These are phyloP conservation scores for Metarhizium anisopliae DNA, from an alignment of 2,329 filamentous ascomycete species.

Conservation along the genomic window DNA sequence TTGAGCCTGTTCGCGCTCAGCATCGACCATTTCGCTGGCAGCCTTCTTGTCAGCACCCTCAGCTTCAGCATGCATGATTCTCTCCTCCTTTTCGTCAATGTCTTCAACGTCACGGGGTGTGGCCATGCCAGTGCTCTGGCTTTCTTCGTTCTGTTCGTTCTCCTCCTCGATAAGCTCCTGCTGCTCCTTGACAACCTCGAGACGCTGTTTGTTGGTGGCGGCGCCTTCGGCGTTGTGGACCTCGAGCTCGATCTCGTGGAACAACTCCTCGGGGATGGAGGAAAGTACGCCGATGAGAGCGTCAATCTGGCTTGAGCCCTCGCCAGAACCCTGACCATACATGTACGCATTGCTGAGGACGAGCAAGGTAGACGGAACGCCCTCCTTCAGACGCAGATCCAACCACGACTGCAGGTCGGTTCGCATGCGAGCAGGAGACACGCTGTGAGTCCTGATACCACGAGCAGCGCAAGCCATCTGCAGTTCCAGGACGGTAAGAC, in stretches of 20 bases:
- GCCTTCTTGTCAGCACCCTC: conserved; percentile 38
- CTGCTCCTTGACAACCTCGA: conserved; percentile 97
- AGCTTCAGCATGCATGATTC: conserved; percentile 42
- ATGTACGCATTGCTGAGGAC: conserved; percentile 97
- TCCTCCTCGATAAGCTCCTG: conserved; percentile 97
- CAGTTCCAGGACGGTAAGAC: conserved; percentile 84
- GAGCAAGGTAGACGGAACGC: conserved; percentile 90
- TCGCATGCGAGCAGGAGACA: conserved; percentile 79
- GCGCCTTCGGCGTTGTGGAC: conserved; percentile 94
- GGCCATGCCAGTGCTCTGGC: conserved; percentile 63
- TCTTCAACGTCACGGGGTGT: conserved; percentile 80
- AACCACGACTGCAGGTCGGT: conserved; percentile 92
- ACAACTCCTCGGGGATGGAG: conserved; percentile 93
- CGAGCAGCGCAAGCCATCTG: conserved; percentile 88
- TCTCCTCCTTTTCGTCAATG: conserved; percentile 90
- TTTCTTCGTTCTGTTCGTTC: conserved; percentile 80
- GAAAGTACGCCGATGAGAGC: conserved; percentile 86
- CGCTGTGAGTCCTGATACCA: conserved; percentile 84
- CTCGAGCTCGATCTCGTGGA: conserved; percentile 98
- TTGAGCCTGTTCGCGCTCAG: conserved; percentile 38
- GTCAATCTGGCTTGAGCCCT: conserved; percentile 84
- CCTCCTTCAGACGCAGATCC: conserved; percentile 83
- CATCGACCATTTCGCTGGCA: conserved; percentile 44
- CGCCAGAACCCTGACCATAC: conserved; percentile 83
- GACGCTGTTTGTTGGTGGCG: conserved; percentile 96